Base-by-base conservation (phyloP, 2,329 filamentous ascomycete genomes). In the Aspergillus amoenus region DNA sequence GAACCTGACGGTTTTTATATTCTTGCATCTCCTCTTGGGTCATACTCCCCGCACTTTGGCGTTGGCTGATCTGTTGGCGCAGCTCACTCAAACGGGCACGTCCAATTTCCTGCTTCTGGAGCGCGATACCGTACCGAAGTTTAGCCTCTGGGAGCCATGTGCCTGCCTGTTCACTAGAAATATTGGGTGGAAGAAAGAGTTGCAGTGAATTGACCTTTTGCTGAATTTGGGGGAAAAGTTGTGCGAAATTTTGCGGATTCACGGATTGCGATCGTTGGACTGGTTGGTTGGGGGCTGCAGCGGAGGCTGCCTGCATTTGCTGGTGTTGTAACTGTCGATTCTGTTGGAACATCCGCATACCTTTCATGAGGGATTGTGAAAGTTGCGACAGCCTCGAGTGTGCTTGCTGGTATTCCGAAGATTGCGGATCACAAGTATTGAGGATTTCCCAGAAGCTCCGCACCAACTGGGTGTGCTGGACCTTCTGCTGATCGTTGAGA, bases 401-500 rank as follows among this genome's bases (percentile, higher is more conserved):
- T 12, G 80, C 82, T 42, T 73, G 72, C 55, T 76, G 76, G 63
- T 83, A 80, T 57, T 83, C 79, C 1, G 74, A 67, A 51, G 76
- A 81, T 52, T 79, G 79, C 34, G 74, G 71, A 12, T 81, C 76
- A 41, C 78, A 77, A 42, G 67, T 77, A 58, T 83, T 79, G 50
- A 83, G 73, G 32, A 78, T 70, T 30, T 79, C 77, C 83, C 83
- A 87, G 49, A 84, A 76, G 59, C 76, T 79, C 56, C 78, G 76
- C 60, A 87, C 78, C 18, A 81, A 74, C 48, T 78, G 72, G 56
- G 80, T 81, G 65, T 85, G 84, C 62, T 82, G 79, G 44, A 77
- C 70, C 71, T 85, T 86, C 64, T 82, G 79, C 48, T 79, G 72
- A 8, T 83, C 80, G 59, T 72, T 80, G 30, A 87, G 73, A 68